Evolutionary conservation across 1,139 yeast genomes (phyloP), one percentile per base, ranked within the genome.

Genomic region (Saccharomyces hybrid): DNA sequence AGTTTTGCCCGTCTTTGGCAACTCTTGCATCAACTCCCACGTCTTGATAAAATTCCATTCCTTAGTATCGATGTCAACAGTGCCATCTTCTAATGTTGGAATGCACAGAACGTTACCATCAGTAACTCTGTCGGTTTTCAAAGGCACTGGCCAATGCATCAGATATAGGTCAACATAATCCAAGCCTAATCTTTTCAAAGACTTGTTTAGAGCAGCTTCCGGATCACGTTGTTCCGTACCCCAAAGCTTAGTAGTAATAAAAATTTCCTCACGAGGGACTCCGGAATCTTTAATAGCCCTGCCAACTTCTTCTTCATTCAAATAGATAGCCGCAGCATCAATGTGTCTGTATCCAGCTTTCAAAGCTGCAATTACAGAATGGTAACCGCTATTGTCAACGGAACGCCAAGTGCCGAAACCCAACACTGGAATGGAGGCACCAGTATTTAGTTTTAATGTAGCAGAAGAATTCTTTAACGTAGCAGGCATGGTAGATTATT

Each of bases 321-420:
- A 73, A 68, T 86, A 86, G 53, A 79, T 78, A 49, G 82, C 81
- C 49, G 95, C 95, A 52, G 90, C 79, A 68, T 88, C 95, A 59
- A 88, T 85, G 71, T 87, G 96, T 61, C 84, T 78, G 71, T 86
- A 86, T 16, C 95, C 95, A 31, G 76, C 72, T 63, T 81, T 75
- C 58, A 88, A 71, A 2, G 95, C 96, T 42, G 76, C 69, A 55
- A 79, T 71, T 41, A 82, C 87, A 26, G 93, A 80, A 23, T 76
- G 71, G 64, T 81, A 80, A 20, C 79, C 83, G 56, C 82, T 88
- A 51, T 79, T 82, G 41, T 77, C 76, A 29, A 79, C 70, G 16
- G 89, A 78, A 68, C 78, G 78, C 89, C 90, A 87, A n/a, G 95
- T 87, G 49, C 95, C 95, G 48, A 86, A 76, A 3, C 90, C 95